Base-by-base conservation (phyloP, 768 basidiomycete species). In the Kwoniella bestiolae region DNA sequence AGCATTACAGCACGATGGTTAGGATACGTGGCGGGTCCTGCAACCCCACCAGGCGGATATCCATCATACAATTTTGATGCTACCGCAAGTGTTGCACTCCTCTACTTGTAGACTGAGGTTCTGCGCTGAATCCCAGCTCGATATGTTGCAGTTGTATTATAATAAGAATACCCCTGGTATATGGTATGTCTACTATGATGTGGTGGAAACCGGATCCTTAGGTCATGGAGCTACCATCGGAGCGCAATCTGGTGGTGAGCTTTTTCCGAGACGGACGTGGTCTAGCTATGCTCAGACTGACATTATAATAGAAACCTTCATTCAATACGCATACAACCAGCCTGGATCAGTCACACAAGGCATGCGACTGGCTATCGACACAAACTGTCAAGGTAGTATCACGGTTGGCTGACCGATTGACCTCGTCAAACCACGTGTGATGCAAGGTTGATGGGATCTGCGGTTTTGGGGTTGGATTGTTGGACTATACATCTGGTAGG, bases 151-250 rank as follows among this genome's bases (percentile, higher is more conserved):
- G 55, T 7, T 56, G 14, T 34, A 32, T 32, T 56, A 56, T 21
- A 56, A 29, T 6, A 56, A 18, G 7, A 18, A 34, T n/a, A 34
- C 32, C 29, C 55, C 55, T 12, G 34, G 55, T 5, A 38, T 18
- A 34, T 56, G 32, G 55, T 56, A 35, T 16, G 21, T 41, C 3
- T 56, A 56, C 34, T 56, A 34, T 16, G 21, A 34, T 23, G 35
- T 9, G 18, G 16, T 6, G 21, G 29, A 21, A 21, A 16, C 26
- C 21, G n/a, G 16, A 18, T 12, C 35, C 18, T 38, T 38, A 38
- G 55, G 55, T 12, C 16, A 34, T n/a, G 34, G 31, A 11, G 55
- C 55, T 23, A 56, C 55, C 26, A 41, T 56, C 14, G 32, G 55
- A 8, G 29, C 31, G 14, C 55, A 56, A 38, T 18, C 14, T 34